Conservation (phyloP, 345 rosid species). For the Punica granatum region DNA sequence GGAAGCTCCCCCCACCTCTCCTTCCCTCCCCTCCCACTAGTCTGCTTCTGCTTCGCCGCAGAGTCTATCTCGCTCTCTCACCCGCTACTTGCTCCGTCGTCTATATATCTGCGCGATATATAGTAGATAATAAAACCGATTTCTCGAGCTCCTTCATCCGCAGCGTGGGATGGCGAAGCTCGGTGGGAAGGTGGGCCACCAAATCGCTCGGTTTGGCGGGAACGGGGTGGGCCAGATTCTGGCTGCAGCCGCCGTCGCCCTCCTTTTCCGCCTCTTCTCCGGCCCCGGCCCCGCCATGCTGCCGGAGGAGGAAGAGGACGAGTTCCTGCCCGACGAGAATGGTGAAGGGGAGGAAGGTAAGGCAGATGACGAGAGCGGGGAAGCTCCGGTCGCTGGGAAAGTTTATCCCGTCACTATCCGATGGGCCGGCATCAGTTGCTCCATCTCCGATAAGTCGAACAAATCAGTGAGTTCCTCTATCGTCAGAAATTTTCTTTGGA, state of each 20-base stretch:
- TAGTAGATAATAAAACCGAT: neutral
- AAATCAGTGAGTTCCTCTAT: conserved; percentile 48
- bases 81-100: too few species aligned
- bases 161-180: neutral
- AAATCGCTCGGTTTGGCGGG: conserved; percentile 57
- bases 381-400: conserved; percentile 31
- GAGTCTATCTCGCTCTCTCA: too few species aligned
- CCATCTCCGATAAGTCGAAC: conserved; percentile 66
- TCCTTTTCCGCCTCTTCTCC: conserved; percentile 66
- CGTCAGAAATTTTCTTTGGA: neutral
- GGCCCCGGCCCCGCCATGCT: conserved; percentile 65
- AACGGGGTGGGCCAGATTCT: conserved; percentile 58
- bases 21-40: neutral
- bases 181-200: conserved; percentile 57
- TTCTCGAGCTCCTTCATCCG: neutral
- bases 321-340: conserved; percentile 13
- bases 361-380: conserved; percentile 12
- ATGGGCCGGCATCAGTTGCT: conserved; percentile 82
- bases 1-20: neutral
- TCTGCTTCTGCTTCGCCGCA: neutral
- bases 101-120: too few species aligned
- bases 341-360: conserved; percentile 16
- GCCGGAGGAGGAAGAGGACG: conserved; percentile 37
- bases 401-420: conserved; percentile 69
- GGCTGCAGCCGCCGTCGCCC: conserved; percentile 72